Conservation (phyloP, 2,329 filamentous ascomycete species). For the Sphaerulina musiva region DNA sequence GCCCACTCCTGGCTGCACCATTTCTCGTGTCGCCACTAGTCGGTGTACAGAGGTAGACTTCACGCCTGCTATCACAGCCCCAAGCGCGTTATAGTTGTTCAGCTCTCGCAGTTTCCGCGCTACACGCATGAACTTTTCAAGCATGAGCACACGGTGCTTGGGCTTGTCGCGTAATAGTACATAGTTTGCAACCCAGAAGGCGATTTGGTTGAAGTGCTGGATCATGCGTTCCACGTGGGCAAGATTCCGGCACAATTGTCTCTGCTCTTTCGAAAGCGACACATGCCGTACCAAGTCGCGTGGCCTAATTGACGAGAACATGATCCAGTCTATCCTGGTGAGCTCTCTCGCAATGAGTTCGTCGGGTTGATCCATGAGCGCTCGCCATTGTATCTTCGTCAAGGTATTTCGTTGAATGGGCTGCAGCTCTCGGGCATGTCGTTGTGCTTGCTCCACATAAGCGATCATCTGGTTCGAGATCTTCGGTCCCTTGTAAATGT, state of each 20-base stretch:
- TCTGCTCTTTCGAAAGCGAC: conserved; percentile 56
- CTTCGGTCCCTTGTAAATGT: conserved; percentile 28
- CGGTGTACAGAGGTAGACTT: conserved; percentile 83
- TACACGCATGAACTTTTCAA: conserved; percentile 94
- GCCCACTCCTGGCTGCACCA: conserved; percentile 64
- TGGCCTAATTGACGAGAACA: conserved; percentile 91
- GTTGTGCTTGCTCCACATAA: conserved; percentile 71
- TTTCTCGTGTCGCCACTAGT: conserved; percentile 67
- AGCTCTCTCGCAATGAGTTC: conserved; percentile 85
- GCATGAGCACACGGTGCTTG: conserved; percentile 82
- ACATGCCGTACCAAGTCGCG: conserved; percentile 91
- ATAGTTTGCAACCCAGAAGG: conserved; percentile 50
- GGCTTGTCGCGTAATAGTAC: conserved; percentile 83
- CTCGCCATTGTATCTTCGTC: conserved; percentile 80
- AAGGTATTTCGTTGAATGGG: conserved; percentile 63
- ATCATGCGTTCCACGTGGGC: conserved; percentile 93
- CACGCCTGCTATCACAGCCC: conserved; percentile 88
- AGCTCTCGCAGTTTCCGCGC: conserved; percentile 75
- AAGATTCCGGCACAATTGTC: conserved; percentile 55
- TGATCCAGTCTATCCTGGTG: conserved; percentile 94
- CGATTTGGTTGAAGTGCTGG: conserved; percentile 62
- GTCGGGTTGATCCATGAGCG: conserved; percentile 79
- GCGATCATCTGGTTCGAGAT: conserved; percentile 49
- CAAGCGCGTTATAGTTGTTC: conserved; percentile 95
- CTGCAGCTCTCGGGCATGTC: conserved; percentile 65